These are phyloP conservation scores for Chaetomium sp. DNA, from an alignment of 2,329 filamentous ascomycete genomes.

Conservation along the genomic window DNA sequence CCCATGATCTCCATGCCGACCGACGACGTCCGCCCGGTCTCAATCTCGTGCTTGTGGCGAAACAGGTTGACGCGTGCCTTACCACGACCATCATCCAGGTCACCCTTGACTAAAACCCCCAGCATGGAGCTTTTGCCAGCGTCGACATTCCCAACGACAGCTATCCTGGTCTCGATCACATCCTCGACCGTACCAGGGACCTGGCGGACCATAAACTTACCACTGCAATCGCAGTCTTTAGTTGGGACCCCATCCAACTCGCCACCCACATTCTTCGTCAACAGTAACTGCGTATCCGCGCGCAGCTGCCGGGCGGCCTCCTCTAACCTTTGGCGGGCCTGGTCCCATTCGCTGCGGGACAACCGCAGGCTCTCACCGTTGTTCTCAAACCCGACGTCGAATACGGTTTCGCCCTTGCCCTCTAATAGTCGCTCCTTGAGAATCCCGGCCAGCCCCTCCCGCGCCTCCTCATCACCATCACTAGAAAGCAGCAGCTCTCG, in stretches of 20 bases:
- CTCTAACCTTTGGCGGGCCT: slow-evolving; percentile 59
- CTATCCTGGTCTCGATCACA: slow-evolving; percentile 91
- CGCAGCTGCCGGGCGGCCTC: slow-evolving; percentile 57
- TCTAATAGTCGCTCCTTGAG: slow-evolving; percentile 67
- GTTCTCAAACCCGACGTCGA: slow-evolving; percentile 88
- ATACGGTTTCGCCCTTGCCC: slow-evolving; percentile 81
- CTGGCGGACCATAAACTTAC: slow-evolving; percentile 81
- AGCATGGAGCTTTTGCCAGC: slow-evolving; percentile 96
- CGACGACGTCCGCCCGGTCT: slow-evolving; percentile 89
- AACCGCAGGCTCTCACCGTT: slow-evolving; percentile 80
- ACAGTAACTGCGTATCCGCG: slow-evolving; percentile 72
- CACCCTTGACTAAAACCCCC: slow-evolving; percentile 90
- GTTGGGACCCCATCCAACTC: slow-evolving; percentile 61
- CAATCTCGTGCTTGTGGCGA: slow-evolving; percentile 95
- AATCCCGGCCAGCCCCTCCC: slow-evolving; percentile 57
- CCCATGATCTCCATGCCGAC: slow-evolving; percentile 99
- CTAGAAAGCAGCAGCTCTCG: slow-evolving; percentile 63
- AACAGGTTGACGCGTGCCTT: slow-evolving; percentile 94
- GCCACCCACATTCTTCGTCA: slow-evolving; percentile 87
- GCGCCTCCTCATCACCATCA: slow-evolving; percentile 51
- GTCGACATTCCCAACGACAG: slow-evolving; percentile 95
- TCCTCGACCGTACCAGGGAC: slow-evolving; percentile 69
- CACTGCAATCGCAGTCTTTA: slow-evolving; percentile 68
- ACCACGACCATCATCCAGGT: slow-evolving; percentile 88
- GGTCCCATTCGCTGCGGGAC: slow-evolving; percentile 66